Evolutionary conservation across 176 grass and related monocot species (phyloP), one percentile per base, ranked within the genome.

Genomic region (Themeda triandra): DNA sequence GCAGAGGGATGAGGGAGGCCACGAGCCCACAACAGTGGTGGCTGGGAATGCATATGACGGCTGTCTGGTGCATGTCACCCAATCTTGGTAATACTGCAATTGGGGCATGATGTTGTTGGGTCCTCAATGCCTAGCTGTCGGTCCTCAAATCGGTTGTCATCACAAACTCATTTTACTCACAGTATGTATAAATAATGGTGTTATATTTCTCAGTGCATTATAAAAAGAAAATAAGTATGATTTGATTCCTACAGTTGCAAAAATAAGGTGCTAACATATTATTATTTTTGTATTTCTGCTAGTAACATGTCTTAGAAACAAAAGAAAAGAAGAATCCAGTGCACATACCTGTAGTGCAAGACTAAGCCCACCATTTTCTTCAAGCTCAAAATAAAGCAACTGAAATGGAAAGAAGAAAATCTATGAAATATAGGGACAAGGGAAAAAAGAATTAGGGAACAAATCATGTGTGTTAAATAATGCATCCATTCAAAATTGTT

Each of bases 371-470:
- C 91, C 93, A 85, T 89, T 94, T 84, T 99, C 97, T 91, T 99
- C 97, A 32, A 92, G 88, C 87, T 99, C 97, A 86, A 99, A 99
- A 83, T 96, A 99, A 69, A 99, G 88, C 79, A 99, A 79, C 97
- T 99, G 87, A 69, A 87, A 89, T 69, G 15, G n/a, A 81, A 64
- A 19, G 36, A 78, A 75, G 11, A 70, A 80, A 44, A 73, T 18
- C 9, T 46, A 56, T 88, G 8, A 59, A 68, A 83, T 21, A 82
- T 27, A 66, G 3, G 19, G 31, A 11, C 7, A 40, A 72, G 18
- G 42, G 41, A 33, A 53, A 56, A 72, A 21, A 21, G 12, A 21
- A 25, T 23, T 27, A 67, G 44, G 42, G 45, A 74, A 59, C 28
- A 83, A 73, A 66, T 66, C 24, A 8, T 71, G 49, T 35, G 32